Base-by-base conservation (phyloP, 768 basidiomycete genomes). In the Cystofilobasidium macerans region DNA sequence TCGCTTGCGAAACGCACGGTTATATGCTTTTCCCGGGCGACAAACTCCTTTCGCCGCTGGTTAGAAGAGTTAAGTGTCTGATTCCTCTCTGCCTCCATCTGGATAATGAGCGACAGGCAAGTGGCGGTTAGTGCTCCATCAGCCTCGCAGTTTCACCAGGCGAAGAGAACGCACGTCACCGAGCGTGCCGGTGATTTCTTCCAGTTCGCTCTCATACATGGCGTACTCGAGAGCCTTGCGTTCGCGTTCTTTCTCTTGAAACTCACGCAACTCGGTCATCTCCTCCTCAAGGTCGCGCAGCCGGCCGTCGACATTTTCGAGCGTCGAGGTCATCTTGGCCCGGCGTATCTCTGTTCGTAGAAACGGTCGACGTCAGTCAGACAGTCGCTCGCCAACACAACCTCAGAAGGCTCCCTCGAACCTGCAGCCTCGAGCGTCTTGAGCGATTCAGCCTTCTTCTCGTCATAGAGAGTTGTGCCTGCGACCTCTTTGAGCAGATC, bases 401-500 rank as follows among this genome's bases (percentile, higher is more conserved):
- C n/a, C n/a, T n/a, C n/a, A n/a, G n/a, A n/a, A n/a, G n/a, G n/a
- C n/a, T n/a, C n/a, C n/a, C n/a, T n/a, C 73, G 60, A 43, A 78
- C 78, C 75, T 5, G 95, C 98, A 74, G 97, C 94, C 33, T 89
- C 83, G 89, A 98, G 95, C 74, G 98, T 92, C 62, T 88, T 85
- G n/a, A 93, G 79, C 6, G 89, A 92, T 74, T 99, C 95, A 0
- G 87, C 70, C 20, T 94, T 83, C 56, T 93, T 85, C 73, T 94
- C 88, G 77, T 99, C 95, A 73, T 99, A 99, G 1, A 98, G 91
- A 71, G 95, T 91, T 0, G 95, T 99, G 3, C 95, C 95, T 0
- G 94, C 95, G 0, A 99, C 93, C 76, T 99, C 95, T 73, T 99
- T 98, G 54, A 99, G 80, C n/a, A 99, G 81, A 0, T 88, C 85